phyloP scores from a whole-genome alignment of 2,329 filamentous ascomycete species.

The Biscogniauxia mediterranea region DNA sequence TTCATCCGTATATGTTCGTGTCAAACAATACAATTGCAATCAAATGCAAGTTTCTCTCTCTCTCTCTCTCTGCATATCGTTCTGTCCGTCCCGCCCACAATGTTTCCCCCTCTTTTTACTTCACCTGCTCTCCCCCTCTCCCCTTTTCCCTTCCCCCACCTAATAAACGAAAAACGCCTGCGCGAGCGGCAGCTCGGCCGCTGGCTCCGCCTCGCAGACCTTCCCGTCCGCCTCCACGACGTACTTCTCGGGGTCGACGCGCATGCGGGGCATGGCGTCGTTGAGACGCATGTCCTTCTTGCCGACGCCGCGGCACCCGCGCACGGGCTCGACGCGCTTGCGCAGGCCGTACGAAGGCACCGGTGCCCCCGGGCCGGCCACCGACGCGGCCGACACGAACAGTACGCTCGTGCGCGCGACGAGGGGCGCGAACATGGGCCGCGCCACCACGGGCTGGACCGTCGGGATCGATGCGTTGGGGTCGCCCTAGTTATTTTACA shows the following conservation, averaged over 20 bases:
- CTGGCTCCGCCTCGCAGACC: constrained; percentile 71
- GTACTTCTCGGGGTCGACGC: constrained; percentile 88
- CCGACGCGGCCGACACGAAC: constrained; percentile 75
- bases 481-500: constrained; percentile 56
- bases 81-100: too few species aligned
- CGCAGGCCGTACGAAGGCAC: constrained; percentile 66
- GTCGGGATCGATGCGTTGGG: constrained; percentile 84
- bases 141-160: constrained; percentile 15
- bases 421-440: constrained; percentile 80
- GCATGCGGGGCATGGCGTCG: constrained; percentile 79
- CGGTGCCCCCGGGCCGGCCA: constrained; percentile 61
- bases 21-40: too few species aligned
- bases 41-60: too few species aligned
- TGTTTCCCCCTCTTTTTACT: neutral
- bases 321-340: constrained; percentile 79
- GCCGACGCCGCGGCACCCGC: constrained; percentile 68
- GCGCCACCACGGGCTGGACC: constrained; percentile 77
- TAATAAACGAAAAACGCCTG: constrained; percentile 78
- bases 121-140: neutral
- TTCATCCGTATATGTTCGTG: too few species aligned
- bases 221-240: constrained; percentile 80
- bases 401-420: constrained; percentile 73
- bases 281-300: constrained; percentile 94
- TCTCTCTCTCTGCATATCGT: too few species aligned
- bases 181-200: constrained; percentile 68